phyloP scores from a whole-genome alignment of 2,329 filamentous ascomycete genomes.

The Hymenoscyphus fraxineus region DNA sequence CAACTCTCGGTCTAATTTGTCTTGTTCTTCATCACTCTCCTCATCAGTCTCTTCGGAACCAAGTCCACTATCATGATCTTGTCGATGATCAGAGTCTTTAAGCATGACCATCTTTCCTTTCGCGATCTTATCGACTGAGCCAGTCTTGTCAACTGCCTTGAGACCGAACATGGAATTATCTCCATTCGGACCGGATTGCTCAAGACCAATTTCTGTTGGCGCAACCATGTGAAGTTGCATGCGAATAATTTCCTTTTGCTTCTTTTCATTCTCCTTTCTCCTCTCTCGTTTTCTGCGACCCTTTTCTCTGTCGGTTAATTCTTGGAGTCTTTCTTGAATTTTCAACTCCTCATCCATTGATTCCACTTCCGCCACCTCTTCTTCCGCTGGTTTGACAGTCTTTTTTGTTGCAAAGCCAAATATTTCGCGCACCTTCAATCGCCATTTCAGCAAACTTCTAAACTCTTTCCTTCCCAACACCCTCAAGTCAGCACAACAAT shows the following conservation, averaged over 20 bases:
- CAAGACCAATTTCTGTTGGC: slow-evolving; percentile 92
- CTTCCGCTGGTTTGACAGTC: slow-evolving; percentile 42
- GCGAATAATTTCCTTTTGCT: slow-evolving; percentile 89
- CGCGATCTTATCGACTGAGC: slow-evolving; percentile 63
- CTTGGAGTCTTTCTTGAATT: slow-evolving; percentile 82
- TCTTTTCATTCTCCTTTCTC: slow-evolving; percentile 85
- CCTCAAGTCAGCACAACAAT: slow-evolving; percentile 78
- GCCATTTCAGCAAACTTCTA: slow-evolving; percentile 83
- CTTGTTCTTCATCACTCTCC: slow-evolving; percentile 73
- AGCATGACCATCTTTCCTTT: slow-evolving; percentile 76
- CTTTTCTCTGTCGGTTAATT: slow-evolving; percentile 73
- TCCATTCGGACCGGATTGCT: slow-evolving; percentile 73
- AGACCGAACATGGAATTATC: slow-evolving; percentile 84
- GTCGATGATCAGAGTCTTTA: slow-evolving; percentile 52
- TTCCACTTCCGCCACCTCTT: slow-evolving; percentile 78
- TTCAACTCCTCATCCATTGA: slow-evolving; percentile 92
- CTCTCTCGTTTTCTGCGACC: slow-evolving; percentile 77
- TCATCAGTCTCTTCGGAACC: slow-evolving; percentile 54
- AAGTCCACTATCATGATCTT: slow-evolving; percentile 58
- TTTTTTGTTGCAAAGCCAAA: slow-evolving; percentile 79
- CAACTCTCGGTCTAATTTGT: slow-evolving; percentile 77
- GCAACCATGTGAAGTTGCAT: slow-evolving; percentile 97
- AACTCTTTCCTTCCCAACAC: slow-evolving; percentile 94
- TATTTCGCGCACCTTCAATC: slow-evolving; percentile 80
- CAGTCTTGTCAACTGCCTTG: slow-evolving; percentile 74